A percentile compares a stretch with the other conserved stretches of the same genome.
phyloP scores from a whole-genome alignment of 768 basidiomycete genomes.

The Cystobasidium tubakii region DNA sequence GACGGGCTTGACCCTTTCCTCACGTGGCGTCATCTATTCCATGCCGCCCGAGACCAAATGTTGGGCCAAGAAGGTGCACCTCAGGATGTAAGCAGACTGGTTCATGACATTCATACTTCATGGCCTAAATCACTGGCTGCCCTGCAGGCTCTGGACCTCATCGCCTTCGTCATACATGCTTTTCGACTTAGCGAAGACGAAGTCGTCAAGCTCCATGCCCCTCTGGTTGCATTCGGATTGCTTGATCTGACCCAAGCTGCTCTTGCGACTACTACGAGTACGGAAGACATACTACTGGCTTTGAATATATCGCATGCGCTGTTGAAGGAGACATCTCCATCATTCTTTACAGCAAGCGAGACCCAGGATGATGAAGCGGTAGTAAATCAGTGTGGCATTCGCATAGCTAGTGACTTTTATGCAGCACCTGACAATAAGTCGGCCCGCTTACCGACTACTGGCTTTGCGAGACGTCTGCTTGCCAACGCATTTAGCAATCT shows the following conservation, averaged over 20 bases:
- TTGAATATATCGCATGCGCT: constrained; percentile 27
- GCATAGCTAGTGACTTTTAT: constrained; percentile 41
- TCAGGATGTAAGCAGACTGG: constrained; percentile 36
- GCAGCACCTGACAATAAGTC: constrained; percentile 40
- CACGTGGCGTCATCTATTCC: constrained; percentile 73
- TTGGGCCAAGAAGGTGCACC: background rate
- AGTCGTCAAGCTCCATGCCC: constrained; percentile 54
- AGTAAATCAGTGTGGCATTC: background rate
- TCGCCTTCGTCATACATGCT: constrained; percentile 65
- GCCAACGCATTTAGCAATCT: constrained; percentile 28
- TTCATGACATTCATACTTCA: no score
- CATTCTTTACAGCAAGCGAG: constrained; percentile 41
- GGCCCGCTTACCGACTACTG: constrained; percentile 40
- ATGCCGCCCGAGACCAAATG: constrained; percentile 43
- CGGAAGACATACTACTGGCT: constrained; percentile 54
- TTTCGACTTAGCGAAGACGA: constrained; percentile 73
- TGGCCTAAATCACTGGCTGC: background rate
- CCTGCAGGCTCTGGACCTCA: constrained; percentile 61
- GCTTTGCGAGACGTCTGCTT: constrained; percentile 34
- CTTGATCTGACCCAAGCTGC: constrained; percentile 53
- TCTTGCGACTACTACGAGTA: background rate
- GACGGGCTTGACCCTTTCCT: constrained; percentile 86
- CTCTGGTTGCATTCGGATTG: constrained; percentile 66
- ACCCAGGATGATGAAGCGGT: background rate
- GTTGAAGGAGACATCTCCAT: constrained; percentile 40